Evolutionary conservation across 495 filamentous ascomycete species (phyloP), one percentile per base, ranked within the genome.

Genomic region (Trichocladium uniseriatum): DNA sequence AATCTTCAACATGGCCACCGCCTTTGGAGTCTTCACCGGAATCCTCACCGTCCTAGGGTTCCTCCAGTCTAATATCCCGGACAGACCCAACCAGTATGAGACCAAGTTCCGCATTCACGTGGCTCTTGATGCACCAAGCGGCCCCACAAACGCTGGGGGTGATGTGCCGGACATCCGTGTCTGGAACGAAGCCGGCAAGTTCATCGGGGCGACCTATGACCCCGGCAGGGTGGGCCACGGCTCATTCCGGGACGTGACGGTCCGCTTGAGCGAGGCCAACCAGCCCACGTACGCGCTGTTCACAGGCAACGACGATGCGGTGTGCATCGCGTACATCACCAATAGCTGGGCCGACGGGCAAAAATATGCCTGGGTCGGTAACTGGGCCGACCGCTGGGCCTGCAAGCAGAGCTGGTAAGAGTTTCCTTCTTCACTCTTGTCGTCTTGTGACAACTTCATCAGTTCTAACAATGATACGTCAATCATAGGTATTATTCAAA

Each of bases 161-260:
- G 57, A 62, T 41, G 40, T 62, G n/a, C 64, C 64, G n/a, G 61
- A 64, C 24, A 42, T 67, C 28, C 54, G 57, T 0, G 51, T 67
- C n/a, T 64, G 46, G 46, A 64, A 67, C 35, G 57, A 64, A 38
- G 53, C 27, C 13, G 59, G 59, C 6, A 52, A 49, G 1, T 64
- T 61, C 39, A 15, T 64, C 34, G 61, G 61, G 24, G 54, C 59
- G 10, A 15, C 35, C 0, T 18, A 24, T 21, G 61, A 59, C 43
- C 55, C 61, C 0, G 61, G 61, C 10, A 34, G 31, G 9, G 42
- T 67, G 36, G 9, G 39, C 14, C 35, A 56, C 28, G 64, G 64
- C 4, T 43, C 39, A 9, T 57, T 52, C 31, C 28, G 21, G 7
- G 56, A 61, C 18, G 52, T 67, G 32, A 58, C 48, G 1, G 40